Base-by-base conservation (phyloP, 352 stramenopile genomes). In the Pythium phragmitis region DNA sequence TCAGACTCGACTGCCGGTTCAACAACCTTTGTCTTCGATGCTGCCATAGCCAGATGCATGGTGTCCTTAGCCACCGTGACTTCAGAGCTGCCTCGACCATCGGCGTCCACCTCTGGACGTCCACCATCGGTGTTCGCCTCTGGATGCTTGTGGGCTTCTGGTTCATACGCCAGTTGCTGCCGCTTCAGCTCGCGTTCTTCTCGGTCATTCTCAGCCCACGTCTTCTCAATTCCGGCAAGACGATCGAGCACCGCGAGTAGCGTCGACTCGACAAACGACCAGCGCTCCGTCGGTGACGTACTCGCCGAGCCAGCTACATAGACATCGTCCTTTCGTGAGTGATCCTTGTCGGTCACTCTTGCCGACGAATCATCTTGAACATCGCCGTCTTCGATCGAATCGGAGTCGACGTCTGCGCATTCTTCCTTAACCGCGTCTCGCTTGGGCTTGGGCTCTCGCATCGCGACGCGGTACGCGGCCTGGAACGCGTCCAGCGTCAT, bases 181-280 rank as follows among this genome's bases (percentile, higher is more conserved):
- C 37, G 17, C 26, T 57, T 56, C n/a, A 48, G 17, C 46, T n/a
- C 46, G 3, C 57, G 57, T 17, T 64, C 57, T 57, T 64, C 19
- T 19, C 47, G 33, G 21, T 42, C 57, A 12, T 57, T 57, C 37
- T 56, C 57, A 0, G 56, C 21, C 57, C 57, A 64, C 46, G 36
- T 41, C 43, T 16, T 49, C 17, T 64, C 34, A 3, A 64, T 21
- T 7, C 36, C 21, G 6, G 34, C 37, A 9, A 64, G 14, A 6
- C 47, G 57, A 7, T 56, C 47, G 4, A 57, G 21, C 34, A 64
- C 46, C 2, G 57, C 33, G 21, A 42, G 34, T 7, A 64, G 21
- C 46, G 57, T 57, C 46, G 57, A 64, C 36, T 64, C 57, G 19
- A 64, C 34, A 36, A 64, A 64, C 23, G 57, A 48, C n/a, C 36